Evolutionary conservation across 2,329 filamentous ascomycete species (phyloP), one percentile per base, ranked within the genome.

Genomic region (Xylariaceae sp.): DNA sequence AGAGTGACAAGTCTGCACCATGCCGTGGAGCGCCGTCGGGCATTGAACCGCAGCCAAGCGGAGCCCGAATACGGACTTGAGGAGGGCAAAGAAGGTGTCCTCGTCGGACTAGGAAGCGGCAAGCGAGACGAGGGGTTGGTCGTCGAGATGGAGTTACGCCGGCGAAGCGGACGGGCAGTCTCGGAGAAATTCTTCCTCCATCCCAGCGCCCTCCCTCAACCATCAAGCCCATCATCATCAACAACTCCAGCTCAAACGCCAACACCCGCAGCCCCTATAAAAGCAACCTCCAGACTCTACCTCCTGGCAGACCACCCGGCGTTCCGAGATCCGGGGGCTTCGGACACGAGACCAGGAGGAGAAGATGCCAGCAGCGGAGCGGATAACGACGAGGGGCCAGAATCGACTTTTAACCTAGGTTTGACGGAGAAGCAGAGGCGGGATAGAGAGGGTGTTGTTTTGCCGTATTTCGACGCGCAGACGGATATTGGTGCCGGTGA

Each of bases 381-480:
- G 39, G 38, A 27, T 11, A 19, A 60, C 1, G 75, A 64, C 1
- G 76, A 77, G 5, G 52, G 76, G 25, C 78, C 80, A 4, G 79
- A 82, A 57, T 85, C 86, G 8, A 95, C 92, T 0, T 98, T 98
- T 63, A 85, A 86, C 53, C 68, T 98, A 4, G 84, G 85, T 0
- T 70, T 98, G 48, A 97, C 92, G 16, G 92, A 95, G 48, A 90
- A 93, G 71, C 93, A 98, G 70, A 79, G 86, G 57, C 76, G 77
- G 53, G 92, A 95, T 40, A 74, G 93, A 21, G 92, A 96, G 59
- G 88, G 86, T 0, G 88, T 98, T 7, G 87, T 97, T 33, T 65
- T 97, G 65, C 93, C 93, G 14, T 97, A 98, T 65, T 96, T 94
- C 67, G 93, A 98, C 71, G 93, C 93, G 20, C 93, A 98, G 75